These are phyloP conservation scores for Pilaira anomala DNA, from an alignment of 192 early-diverging fungal species.

Conservation along the genomic window DNA sequence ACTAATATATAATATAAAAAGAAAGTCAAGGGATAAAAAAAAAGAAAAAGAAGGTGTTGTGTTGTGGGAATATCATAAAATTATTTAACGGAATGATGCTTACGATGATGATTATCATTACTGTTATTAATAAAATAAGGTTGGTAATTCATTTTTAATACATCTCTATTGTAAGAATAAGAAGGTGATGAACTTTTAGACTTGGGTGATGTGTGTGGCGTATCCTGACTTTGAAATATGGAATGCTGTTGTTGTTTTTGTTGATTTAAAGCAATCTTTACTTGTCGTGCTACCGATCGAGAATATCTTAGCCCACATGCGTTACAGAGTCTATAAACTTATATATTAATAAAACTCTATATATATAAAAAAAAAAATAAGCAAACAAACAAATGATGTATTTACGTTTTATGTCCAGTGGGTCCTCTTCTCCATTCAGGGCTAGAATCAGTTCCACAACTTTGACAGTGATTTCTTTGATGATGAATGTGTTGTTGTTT, in stretches of 20 bases:
- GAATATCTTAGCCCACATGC: slow-evolving; percentile 37
- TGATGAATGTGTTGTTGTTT: not conserved
- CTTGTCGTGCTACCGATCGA: slow-evolving; percentile 32
- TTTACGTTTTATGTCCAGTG: slow-evolving; percentile 39
- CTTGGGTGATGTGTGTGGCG: not conserved
- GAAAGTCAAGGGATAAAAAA: no score
- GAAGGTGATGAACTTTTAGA: no score
- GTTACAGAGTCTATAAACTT: slow-evolving; percentile 33
- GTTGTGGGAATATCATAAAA: no score
- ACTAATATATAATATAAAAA: no score
- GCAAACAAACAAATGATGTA: not conserved
- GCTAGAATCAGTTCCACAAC: slow-evolving; percentile 29
- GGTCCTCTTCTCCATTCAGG: slow-evolving; percentile 39
- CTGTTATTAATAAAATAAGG: no score
- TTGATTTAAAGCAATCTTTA: slow-evolving; percentile 15
- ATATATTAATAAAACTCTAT: slow-evolving; percentile 2
- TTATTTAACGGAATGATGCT: no score
- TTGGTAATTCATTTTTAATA: no score
- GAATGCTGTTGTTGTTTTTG: slow-evolving; percentile 5
- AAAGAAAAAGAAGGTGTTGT: no score
- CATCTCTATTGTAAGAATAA: no score
- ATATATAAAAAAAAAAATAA: not conserved
- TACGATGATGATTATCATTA: no score
- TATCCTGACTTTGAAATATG: not conserved
- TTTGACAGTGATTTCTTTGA: slow-evolving; percentile 27